phyloP scores from a whole-genome alignment of 192 early-diverging fungal genomes.

The Linnemannia schmuckeri region DNA sequence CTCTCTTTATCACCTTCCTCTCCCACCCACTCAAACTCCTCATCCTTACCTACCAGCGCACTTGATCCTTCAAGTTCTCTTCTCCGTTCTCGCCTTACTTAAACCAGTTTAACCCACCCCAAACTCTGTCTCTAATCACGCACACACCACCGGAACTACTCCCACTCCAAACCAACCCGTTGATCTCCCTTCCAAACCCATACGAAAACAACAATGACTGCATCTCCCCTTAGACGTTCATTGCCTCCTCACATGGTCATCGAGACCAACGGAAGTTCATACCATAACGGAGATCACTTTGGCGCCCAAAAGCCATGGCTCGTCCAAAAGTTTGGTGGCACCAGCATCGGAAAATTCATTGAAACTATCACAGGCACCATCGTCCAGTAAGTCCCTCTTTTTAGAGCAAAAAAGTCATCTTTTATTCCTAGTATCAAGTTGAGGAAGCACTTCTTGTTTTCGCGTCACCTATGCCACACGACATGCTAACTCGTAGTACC shows the following conservation, averaged over 20 bases:
- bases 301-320: conserved; percentile 65
- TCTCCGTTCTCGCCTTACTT: not conserved
- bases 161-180: not conserved
- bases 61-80: not conserved
- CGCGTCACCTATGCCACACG: not conserved
- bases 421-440: no score
- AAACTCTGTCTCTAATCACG: not conserved
- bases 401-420: not conserved
- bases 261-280: conserved; percentile 14
- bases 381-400: conserved; percentile 77
- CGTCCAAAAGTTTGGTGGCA: conserved; percentile 97
- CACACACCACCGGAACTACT: not conserved
- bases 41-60: not conserved
- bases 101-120: not conserved
- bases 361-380: conserved; percentile 81
- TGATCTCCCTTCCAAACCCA: not conserved
- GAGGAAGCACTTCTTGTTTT: not conserved
- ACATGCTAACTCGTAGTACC: not conserved
- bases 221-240: conserved; percentile 50
- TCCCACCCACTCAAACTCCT: not conserved
- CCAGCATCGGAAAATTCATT: conserved; percentile 90
- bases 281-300: conserved; percentile 9
- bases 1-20: not conserved
- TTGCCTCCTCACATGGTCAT: conserved; percentile 28
- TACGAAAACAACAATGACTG: conserved; percentile 27